Conservation (phyloP, 208 protist genomes). For the Lotmaria passim region DNA sequence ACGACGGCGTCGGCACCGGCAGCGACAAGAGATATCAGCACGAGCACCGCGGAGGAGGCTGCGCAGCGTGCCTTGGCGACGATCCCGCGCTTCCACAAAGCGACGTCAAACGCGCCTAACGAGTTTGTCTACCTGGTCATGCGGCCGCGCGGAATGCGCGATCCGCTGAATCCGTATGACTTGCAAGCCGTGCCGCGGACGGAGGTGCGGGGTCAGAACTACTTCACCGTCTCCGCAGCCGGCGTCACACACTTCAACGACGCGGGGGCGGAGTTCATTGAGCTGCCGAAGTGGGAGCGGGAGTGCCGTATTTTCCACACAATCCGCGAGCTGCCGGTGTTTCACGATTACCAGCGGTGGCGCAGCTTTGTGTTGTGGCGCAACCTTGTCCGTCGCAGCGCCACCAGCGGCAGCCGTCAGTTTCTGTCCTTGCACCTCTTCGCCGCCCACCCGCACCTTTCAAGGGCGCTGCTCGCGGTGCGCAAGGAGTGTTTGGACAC, state of each 20-base stretch:
- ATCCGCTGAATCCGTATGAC: conserved; percentile 95
- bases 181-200: conserved; percentile 92
- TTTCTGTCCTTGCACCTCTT: conserved; percentile 90
- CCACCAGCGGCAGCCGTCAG: conserved; percentile 73
- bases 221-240: conserved; percentile 93
- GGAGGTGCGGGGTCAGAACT: conserved; percentile 79
- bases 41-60: conserved; percentile 18
- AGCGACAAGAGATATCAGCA: neutral
- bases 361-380: conserved; percentile 94
- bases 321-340: conserved; percentile 91
- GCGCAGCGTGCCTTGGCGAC: conserved; percentile 27
- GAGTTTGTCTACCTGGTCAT: conserved; percentile 92
- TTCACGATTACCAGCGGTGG: conserved; percentile 94
- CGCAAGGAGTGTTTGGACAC: conserved; percentile 85
- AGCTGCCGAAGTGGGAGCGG: conserved; percentile 92
- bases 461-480: conserved; percentile 78
- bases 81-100: conserved; percentile 81
- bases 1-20: neutral
- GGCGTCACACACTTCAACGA: conserved; percentile 95
- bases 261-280: conserved; percentile 92
- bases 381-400: conserved; percentile 85
- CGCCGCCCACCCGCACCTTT: conserved; percentile 87
- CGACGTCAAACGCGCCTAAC: conserved; percentile 83
- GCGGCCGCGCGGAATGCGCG: conserved; percentile 80
- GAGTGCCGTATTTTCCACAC: conserved; percentile 91